Percentiles rank a stretch among this genome's conserved stretches.
phyloP scores from a whole-genome alignment of 139 green algal species.

The Auxenochlorella protothecoides region DNA sequence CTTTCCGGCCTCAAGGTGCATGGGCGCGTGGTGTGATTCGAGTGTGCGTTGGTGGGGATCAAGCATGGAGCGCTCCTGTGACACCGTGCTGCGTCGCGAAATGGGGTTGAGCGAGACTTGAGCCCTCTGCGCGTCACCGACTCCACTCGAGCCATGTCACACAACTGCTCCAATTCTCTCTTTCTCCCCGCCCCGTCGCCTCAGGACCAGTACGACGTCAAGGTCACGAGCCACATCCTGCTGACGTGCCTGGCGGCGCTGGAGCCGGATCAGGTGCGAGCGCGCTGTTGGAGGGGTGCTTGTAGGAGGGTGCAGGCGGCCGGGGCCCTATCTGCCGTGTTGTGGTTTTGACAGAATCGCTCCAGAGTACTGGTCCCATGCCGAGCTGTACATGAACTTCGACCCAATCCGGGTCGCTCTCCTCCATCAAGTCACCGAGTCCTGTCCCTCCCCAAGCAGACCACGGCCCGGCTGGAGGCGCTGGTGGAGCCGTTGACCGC shows the following conservation, averaged over 20 bases:
- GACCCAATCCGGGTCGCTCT: too few species aligned
- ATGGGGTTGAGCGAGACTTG: too few species aligned
- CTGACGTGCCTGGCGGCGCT: conserved; percentile 61
- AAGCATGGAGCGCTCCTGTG: too few species aligned
- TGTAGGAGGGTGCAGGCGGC: too few species aligned
- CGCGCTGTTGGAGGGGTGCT: neutral
- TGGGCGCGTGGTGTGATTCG: neutral
- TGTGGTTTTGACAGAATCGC: too few species aligned
- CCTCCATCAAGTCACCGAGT: too few species aligned
- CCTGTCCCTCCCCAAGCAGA: conserved; percentile 1
- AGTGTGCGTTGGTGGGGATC: neutral
- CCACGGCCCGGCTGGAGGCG: conserved; percentile 45
- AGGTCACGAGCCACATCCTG: conserved; percentile 72
- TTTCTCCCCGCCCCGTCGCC: neutral
- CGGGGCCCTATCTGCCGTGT: too few species aligned
- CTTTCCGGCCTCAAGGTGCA: conserved; percentile 26
- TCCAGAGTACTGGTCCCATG: too few species aligned
- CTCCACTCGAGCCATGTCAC: too few species aligned
- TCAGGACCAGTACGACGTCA: conserved; percentile 79
- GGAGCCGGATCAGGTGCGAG: conserved; percentile 28
- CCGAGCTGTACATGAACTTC: too few species aligned
- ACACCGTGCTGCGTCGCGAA: too few species aligned
- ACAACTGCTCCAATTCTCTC: neutral
- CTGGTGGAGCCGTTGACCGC: conserved; percentile 76
- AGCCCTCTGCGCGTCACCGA: too few species aligned